Conservation (phyloP, 805 yeast genomes). For the Kazachstania kunashirensis region DNA sequence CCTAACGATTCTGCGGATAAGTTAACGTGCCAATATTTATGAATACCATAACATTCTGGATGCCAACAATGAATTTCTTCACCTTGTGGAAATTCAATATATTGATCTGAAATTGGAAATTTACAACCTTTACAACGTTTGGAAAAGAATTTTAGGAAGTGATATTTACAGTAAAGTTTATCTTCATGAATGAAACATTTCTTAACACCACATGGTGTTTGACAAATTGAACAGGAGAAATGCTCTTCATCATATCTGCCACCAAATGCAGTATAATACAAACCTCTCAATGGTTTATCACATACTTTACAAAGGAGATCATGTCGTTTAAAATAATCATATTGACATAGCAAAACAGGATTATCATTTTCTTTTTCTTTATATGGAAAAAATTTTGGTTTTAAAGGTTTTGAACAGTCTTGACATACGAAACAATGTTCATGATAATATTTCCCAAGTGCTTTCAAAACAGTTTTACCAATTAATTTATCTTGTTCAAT, state of each 20-base stretch:
- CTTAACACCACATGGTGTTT: slow-evolving; percentile 76
- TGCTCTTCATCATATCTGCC: slow-evolving; percentile 90
- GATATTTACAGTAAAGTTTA: slow-evolving; percentile 80
- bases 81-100: slow-evolving; percentile 84
- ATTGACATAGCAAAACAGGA: slow-evolving; percentile 74
- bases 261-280: slow-evolving; percentile 89
- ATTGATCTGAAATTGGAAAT: slow-evolving; percentile 84
- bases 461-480: slow-evolving; percentile 53
- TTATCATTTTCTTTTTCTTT: slow-evolving; percentile 35
- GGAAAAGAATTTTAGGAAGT: slow-evolving; percentile 79
- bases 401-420: slow-evolving; percentile 74
- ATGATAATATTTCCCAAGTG: slow-evolving; percentile 70
- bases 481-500: slow-evolving; percentile 45
- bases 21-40: slow-evolving; percentile 90
- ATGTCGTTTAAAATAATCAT: slow-evolving; percentile 78
- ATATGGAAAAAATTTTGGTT: slow-evolving; percentile 80
- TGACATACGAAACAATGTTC: slow-evolving; percentile 79
- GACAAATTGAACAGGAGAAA: slow-evolving; percentile 83
- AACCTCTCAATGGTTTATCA: slow-evolving; percentile 76
- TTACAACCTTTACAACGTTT: slow-evolving; percentile 89
- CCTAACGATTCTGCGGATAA: slow-evolving; percentile 55
- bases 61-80: slow-evolving; percentile 96
- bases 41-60: slow-evolving; percentile 97
- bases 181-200: slow-evolving; percentile 86
- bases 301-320: slow-evolving; percentile 83